phyloP scores from a whole-genome alignment of 768 basidiomycete species.

The Lactarius vividus region DNA sequence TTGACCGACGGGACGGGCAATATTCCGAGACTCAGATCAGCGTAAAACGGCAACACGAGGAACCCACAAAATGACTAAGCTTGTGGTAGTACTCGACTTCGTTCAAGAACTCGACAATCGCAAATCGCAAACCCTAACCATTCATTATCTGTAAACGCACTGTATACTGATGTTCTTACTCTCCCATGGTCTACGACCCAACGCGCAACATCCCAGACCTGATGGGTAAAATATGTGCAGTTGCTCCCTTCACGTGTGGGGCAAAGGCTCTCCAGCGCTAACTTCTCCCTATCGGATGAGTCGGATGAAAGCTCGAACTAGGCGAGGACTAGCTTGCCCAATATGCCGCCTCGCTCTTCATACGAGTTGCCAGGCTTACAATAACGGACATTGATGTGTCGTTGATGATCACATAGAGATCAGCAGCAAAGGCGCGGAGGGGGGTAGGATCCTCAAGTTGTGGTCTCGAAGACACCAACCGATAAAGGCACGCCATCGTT shows the following conservation, averaged over 20 bases:
- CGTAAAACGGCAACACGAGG: too few species aligned
- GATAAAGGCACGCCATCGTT: constrained; percentile 88
- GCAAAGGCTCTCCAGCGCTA: constrained; percentile 33
- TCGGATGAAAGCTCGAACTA: constrained; percentile 37
- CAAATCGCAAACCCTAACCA: too few species aligned
- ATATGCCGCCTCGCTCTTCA: constrained; percentile 49
- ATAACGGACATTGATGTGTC: constrained; percentile 46
- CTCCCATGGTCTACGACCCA: background rate
- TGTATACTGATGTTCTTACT: constrained; percentile 39
- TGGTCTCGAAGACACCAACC: constrained; percentile 45
- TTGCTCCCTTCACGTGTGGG: constrained; percentile 12
- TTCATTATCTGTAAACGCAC: background rate
- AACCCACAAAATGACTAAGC: constrained; percentile 28
- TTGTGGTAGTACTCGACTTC: too few species aligned
- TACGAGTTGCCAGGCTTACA: constrained; percentile 57
- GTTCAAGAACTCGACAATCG: too few species aligned
- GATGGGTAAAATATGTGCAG: background rate
- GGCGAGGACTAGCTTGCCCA: constrained; percentile 44
- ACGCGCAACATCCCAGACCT: constrained; percentile 3
- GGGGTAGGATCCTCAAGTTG: constrained; percentile 54
- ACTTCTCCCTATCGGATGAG: constrained; percentile 28
- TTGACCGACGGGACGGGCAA: too few species aligned
- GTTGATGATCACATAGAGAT: constrained; percentile 39
- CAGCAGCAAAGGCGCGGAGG: constrained; percentile 47
- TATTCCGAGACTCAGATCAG: too few species aligned